Percentiles rank a stretch among this genome's conserved stretches.
Conservation (phyloP, 805 yeast genomes). For the Blastobotrys americana region DNA sequence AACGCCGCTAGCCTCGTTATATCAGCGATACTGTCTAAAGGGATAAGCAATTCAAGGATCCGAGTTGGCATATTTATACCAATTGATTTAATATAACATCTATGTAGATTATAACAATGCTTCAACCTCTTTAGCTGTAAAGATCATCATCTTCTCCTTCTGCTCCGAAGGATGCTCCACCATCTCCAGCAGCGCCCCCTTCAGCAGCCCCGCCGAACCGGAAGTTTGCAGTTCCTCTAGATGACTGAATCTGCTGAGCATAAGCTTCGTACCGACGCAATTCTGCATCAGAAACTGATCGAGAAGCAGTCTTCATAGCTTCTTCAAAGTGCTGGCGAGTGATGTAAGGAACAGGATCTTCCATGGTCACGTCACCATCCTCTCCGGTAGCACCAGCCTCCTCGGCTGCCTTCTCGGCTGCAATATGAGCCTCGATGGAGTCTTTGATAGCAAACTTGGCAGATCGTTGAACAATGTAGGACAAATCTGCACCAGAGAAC, state of each 20-base stretch:
- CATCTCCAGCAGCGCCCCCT: constrained; percentile 36
- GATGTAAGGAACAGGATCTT: constrained; percentile 93
- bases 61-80: too few species aligned
- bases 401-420: constrained; percentile 33
- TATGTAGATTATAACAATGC: too few species aligned
- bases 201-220: constrained; percentile 47
- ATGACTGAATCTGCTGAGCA: constrained; percentile 91
- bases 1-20: too few species aligned
- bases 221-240: constrained; percentile 92
- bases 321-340: constrained; percentile 93
- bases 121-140: constrained; percentile 37
- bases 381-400: constrained; percentile 40
- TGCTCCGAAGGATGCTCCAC: constrained; percentile 43
- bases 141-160: constrained; percentile 57
- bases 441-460: constrained; percentile 99
- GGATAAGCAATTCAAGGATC: too few species aligned
- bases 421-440: constrained; percentile 76
- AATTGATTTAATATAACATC: too few species aligned
- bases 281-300: constrained; percentile 95
- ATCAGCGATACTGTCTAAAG: too few species aligned
- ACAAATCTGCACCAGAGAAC: constrained; percentile 98
- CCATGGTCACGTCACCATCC: constrained; percentile 53
- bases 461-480: constrained; percentile 95
- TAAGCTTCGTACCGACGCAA: constrained; percentile 98
- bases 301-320: constrained; percentile 98